Evolutionary conservation across 306 rosid species (phyloP).

Genomic region (Casuarina equisetifolia): DNA sequence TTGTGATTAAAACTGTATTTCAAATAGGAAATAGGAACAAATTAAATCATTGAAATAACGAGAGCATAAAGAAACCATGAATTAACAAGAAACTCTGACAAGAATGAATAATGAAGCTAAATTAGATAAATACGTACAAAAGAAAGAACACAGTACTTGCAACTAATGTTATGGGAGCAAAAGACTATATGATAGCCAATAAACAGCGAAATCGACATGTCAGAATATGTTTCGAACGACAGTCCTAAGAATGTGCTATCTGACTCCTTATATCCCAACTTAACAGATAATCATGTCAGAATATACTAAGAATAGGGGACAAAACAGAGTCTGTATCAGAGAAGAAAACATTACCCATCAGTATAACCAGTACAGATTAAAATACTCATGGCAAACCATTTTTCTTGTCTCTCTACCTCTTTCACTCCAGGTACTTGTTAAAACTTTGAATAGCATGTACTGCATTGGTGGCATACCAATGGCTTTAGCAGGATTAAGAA

Average conservation of each 20-base stretch:
- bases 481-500: background rate
- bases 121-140: background rate
- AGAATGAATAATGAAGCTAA: background rate
- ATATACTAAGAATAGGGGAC: background rate
- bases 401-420: background rate
- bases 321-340: background rate
- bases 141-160: background rate
- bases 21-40: conserved; percentile 22
- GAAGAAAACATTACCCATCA: background rate
- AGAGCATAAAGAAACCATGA: background rate
- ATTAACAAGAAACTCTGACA: background rate
- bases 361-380: background rate
- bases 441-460: background rate
- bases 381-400: background rate
- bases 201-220: background rate
- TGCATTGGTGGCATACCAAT: background rate
- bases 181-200: background rate
- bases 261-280: background rate
- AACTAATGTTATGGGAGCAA: background rate
- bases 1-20: conserved; percentile 80
- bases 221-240: background rate
- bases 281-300: background rate
- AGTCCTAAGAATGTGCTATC: background rate
- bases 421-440: background rate
- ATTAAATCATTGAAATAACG: background rate